Evolutionary conservation across 768 basidiomycete genomes (phyloP).

Genomic region (Ramaria sp.): DNA sequence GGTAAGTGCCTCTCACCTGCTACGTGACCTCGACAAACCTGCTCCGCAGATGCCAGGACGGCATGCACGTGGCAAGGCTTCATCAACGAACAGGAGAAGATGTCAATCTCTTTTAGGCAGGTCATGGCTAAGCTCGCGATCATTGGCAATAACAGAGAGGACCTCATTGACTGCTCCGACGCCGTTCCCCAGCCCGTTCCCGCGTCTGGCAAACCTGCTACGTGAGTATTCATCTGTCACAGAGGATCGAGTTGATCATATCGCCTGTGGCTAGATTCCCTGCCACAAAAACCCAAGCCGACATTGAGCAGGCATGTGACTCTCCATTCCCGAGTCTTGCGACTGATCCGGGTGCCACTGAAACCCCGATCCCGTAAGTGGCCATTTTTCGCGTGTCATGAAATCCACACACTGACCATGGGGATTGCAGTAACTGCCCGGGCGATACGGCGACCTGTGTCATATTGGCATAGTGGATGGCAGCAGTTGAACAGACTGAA

Average conservation of each 20-base stretch:
- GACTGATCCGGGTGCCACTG: constrained; percentile 2
- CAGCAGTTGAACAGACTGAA: no score
- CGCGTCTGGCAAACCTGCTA: constrained; percentile 8
- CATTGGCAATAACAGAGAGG: constrained; percentile 27
- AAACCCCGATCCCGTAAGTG: constrained; percentile 4
- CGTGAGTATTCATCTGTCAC: constrained; percentile 1
- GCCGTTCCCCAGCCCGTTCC: constrained; percentile 26
- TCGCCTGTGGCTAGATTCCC: neutral
- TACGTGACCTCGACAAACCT: neutral
- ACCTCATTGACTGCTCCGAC: constrained; percentile 34
- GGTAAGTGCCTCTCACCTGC: constrained; percentile 12
- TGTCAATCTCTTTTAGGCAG: constrained; percentile 26
- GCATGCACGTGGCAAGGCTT: constrained; percentile 9
- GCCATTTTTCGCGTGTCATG: no score
- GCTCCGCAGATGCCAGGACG: neutral
- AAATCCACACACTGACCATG: no score
- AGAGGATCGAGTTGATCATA: neutral
- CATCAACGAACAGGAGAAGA: constrained; percentile 20
- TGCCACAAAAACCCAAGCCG: neutral
- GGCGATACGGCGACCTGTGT: no score
- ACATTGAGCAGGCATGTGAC: neutral
- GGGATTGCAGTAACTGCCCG: no score
- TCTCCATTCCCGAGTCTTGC: neutral
- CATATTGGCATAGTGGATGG: no score
- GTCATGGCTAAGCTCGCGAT: constrained; percentile 35